Evolutionary conservation across 495 filamentous ascomycete species (phyloP).

Genomic region (Penicillium coprophilum): DNA sequence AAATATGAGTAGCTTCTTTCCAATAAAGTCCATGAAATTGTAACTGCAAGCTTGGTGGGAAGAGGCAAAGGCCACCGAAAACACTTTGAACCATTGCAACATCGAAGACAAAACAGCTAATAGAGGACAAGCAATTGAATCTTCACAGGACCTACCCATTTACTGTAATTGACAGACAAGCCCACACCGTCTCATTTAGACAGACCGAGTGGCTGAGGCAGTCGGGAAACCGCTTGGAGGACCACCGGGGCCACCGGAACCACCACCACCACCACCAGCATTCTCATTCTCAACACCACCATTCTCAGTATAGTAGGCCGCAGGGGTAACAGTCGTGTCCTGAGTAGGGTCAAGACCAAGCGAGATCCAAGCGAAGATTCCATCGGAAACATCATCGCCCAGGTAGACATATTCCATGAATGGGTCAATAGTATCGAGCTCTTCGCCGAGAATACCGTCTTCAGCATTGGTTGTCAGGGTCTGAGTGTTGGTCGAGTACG

Average conservation of each 20-base stretch:
- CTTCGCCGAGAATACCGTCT: slow-evolving; percentile 49
- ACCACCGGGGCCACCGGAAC: slow-evolving; percentile 15
- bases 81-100: not conserved
- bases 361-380: slow-evolving; percentile 40
- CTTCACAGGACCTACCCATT: not conserved
- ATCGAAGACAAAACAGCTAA: not conserved
- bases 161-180: not conserved
- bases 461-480: slow-evolving; percentile 50
- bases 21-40: no score
- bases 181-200: not conserved
- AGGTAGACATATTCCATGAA: slow-evolving; percentile 54
- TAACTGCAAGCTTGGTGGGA: not conserved
- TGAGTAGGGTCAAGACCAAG: slow-evolving; percentile 34
- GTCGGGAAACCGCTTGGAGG: not conserved
- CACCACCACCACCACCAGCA: slow-evolving; percentile 12
- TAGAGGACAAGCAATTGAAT: not conserved
- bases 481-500: slow-evolving; percentile 58
- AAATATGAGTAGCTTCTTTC: no score
- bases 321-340: slow-evolving; percentile 28
- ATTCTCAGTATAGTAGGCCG: slow-evolving; percentile 36
- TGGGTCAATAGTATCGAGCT: slow-evolving; percentile 55
- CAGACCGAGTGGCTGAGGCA: not conserved
- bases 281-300: slow-evolving; percentile 38
- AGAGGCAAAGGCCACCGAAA: not conserved
- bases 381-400: slow-evolving; percentile 31